phyloP scores from a whole-genome alignment of 108 stramenopile species.

The Cyclotella kingstonii region DNA sequence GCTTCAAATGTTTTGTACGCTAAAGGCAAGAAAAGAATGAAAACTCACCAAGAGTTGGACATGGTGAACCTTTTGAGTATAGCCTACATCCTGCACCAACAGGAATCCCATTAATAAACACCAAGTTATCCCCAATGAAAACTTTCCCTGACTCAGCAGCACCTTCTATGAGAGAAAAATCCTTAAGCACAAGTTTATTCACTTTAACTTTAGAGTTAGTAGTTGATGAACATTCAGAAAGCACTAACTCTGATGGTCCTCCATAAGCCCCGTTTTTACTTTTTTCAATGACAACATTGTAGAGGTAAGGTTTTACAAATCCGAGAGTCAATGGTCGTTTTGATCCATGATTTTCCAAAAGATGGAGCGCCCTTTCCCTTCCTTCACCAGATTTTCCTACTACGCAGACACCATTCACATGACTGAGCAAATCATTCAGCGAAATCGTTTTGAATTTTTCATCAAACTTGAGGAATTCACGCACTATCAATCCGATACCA shows the following conservation, averaged over 20 bases:
- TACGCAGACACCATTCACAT: constrained; percentile 67
- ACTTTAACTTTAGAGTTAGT: constrained; percentile 28
- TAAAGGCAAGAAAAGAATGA: background rate
- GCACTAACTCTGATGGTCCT: constrained; percentile 67
- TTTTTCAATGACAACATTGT: constrained; percentile 50
- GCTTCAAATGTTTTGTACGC: background rate
- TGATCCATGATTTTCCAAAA: constrained; percentile 55
- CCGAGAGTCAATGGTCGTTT: constrained; percentile 64
- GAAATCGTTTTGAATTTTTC: constrained; percentile 50
- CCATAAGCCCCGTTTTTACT: constrained; percentile 39
- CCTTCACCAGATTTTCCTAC: constrained; percentile 61
- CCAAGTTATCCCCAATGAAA: constrained; percentile 78
- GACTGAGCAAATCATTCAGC: constrained; percentile 62
- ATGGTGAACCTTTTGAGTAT: constrained; percentile 39
- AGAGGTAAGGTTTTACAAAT: constrained; percentile 65
- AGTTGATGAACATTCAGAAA: constrained; percentile 48
- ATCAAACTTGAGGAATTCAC: constrained; percentile 50
- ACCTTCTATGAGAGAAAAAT: constrained; percentile 69
- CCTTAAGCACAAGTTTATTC: constrained; percentile 61
- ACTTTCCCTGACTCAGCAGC: constrained; percentile 69
- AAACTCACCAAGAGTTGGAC: constrained; percentile 24
- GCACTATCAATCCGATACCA: constrained; percentile 58
- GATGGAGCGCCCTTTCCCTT: constrained; percentile 47
- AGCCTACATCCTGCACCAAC: constrained; percentile 81
- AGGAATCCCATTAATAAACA: constrained; percentile 79